Conservation (phyloP, 2,329 filamentous ascomycete species). For the Septoria linicola region DNA sequence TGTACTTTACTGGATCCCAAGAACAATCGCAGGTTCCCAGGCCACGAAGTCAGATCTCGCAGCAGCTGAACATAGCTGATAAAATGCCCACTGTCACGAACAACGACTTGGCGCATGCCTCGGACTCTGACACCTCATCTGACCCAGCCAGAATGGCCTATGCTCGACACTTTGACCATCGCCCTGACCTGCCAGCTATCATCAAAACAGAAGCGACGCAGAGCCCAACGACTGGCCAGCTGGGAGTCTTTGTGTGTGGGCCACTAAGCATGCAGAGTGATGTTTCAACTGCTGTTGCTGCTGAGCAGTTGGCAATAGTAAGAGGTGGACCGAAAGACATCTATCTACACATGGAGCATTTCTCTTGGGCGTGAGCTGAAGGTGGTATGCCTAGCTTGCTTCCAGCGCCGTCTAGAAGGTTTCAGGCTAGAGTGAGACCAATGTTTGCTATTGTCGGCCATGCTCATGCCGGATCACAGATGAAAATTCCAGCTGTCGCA, state of each 20-base stretch:
- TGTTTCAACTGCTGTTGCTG: conserved; percentile 48
- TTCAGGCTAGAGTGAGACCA: no score
- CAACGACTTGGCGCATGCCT: conserved; percentile 5
- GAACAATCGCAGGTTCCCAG: neutral
- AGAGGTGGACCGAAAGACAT: conserved; percentile 36
- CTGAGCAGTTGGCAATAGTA: conserved; percentile 42
- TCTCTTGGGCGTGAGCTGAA: conserved; percentile 43
- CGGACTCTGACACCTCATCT: conserved; percentile 20
- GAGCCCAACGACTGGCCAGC: conserved; percentile 19
- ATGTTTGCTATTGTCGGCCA: no score
- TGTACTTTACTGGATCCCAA: conserved; percentile 23
- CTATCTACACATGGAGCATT: conserved; percentile 51
- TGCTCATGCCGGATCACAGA: no score
- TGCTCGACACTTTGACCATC: conserved; percentile 17
- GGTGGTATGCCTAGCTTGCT: neutral
- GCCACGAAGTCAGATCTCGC: neutral
- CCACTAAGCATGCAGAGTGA: conserved; percentile 50
- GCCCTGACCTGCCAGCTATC: conserved; percentile 38
- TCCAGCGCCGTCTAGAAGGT: no score
- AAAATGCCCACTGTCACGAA: conserved; percentile 1
- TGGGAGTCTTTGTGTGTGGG: conserved; percentile 46
- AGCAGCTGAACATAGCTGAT: conserved; percentile 14
- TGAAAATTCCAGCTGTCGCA: no score
- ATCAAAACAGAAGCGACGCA: conserved; percentile 29
- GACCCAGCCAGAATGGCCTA: neutral